Evolutionary conservation across 2,329 filamentous ascomycete genomes (phyloP).

Genomic region (Escovopsis sp.): DNA sequence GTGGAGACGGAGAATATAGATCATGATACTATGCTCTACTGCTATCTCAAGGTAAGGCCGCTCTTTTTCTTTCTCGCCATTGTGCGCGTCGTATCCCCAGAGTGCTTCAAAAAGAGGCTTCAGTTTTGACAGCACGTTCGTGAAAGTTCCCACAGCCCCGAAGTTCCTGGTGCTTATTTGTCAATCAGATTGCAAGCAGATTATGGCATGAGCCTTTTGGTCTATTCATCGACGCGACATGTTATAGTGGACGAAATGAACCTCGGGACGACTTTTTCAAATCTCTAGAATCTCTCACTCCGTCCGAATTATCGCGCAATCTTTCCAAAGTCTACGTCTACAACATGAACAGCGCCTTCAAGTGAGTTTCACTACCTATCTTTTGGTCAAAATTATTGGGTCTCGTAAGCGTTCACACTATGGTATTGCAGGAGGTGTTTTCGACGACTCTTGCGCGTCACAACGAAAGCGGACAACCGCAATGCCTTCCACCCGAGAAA

Average conservation of each 20-base stretch:
- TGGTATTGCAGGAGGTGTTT: constrained; percentile 39
- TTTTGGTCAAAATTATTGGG: background rate
- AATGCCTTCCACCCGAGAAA: constrained; percentile 49
- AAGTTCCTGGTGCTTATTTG: background rate
- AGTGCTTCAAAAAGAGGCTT: background rate
- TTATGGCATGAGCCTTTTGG: constrained; percentile 57
- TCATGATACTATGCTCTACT: constrained; percentile 51
- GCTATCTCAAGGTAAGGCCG: constrained; percentile 45
- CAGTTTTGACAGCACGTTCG: background rate
- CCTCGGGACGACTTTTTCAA: constrained; percentile 51
- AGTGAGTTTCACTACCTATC: constrained; percentile 21
- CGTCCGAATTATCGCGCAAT: constrained; percentile 44
- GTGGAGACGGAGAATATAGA: constrained; percentile 52
- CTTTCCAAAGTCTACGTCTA: constrained; percentile 51
- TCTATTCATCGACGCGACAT: constrained; percentile 53
- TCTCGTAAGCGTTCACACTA: background rate
- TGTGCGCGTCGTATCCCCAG: background rate
- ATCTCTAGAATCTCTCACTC: constrained; percentile 47
- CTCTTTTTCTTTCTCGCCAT: background rate
- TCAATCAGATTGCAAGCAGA: constrained; percentile 45
- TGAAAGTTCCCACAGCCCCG: background rate
- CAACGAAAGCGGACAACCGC: constrained; percentile 44
- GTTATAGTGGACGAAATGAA: constrained; percentile 53
- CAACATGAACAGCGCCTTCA: constrained; percentile 59
- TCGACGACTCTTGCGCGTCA: constrained; percentile 45